Conservation (phyloP, 148 eudicot genomes). For the Beta vulgaris region DNA sequence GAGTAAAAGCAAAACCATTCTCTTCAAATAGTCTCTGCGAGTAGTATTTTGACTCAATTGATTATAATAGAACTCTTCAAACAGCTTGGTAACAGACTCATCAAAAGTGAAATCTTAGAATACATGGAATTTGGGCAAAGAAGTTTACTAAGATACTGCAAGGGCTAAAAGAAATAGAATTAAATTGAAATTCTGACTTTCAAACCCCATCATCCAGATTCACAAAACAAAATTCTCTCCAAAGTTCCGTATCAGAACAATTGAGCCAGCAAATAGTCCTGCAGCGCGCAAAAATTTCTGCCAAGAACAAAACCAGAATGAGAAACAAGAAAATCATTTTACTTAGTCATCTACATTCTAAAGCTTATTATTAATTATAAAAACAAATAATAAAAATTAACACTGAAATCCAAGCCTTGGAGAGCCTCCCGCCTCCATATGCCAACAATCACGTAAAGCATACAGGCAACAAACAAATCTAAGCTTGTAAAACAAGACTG, state of each 20-base stretch:
- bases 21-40: too few species aligned
- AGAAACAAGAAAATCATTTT: background rate
- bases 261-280: slow-evolving; percentile 47
- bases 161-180: background rate
- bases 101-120: background rate
- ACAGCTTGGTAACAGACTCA: background rate
- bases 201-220: slow-evolving; percentile 13
- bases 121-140: background rate
- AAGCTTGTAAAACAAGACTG: background rate
- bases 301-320: slow-evolving; percentile 10
- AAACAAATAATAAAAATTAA: background rate
- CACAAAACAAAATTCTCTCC: slow-evolving; percentile 40
- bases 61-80: background rate
- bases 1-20: background rate
- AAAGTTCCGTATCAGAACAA: slow-evolving; percentile 37
- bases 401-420: background rate
- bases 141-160: background rate
- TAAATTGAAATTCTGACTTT: background rate
- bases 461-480: background rate
- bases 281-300: slow-evolving; percentile 51
- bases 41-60: background rate
- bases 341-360: background rate
- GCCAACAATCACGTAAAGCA: background rate
- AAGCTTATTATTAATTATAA: background rate
- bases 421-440: background rate